Conservation (phyloP, 208 protist species). For the Crithidia sp. region DNA sequence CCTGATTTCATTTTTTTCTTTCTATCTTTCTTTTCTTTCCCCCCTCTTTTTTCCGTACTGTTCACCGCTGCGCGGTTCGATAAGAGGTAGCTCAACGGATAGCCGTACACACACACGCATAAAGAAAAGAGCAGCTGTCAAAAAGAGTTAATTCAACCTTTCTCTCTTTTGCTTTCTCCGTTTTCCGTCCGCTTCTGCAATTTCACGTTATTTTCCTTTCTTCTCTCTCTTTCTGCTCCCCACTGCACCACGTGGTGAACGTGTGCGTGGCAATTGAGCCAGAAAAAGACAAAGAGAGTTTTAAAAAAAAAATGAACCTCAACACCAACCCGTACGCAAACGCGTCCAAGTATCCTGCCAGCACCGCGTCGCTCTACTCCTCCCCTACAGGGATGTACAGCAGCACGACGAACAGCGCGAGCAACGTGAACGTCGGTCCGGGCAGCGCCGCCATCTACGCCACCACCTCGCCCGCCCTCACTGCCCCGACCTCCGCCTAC, state of each 20-base stretch:
- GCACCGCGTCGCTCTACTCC: slow-evolving; percentile 10
- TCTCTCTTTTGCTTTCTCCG: slow-evolving; percentile 4
- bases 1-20: neutral
- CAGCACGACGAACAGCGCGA: neutral
- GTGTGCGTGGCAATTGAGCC: too few relatives aligned
- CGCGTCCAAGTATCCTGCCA: slow-evolving; percentile 12
- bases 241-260: too few relatives aligned
- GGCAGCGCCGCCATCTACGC: neutral
- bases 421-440: neutral
- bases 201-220: slow-evolving; percentile 5
- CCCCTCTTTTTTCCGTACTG: neutral
- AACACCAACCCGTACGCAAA: slow-evolving; percentile 14
- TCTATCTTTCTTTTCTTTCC: neutral
- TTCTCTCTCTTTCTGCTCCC: slow-evolving; percentile 17
- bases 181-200: neutral
- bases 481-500: slow-evolving; percentile 12
- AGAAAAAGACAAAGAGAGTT: too few relatives aligned
- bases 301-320: slow-evolving; percentile 4
- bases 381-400: slow-evolving; percentile 25
- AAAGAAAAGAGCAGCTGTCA: too few relatives aligned
- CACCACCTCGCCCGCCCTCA: neutral
- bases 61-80: neutral
- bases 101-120: too few relatives aligned
- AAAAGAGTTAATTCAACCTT: neutral
- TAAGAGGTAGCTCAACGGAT: too few relatives aligned